A percentile compares a stretch with the other conserved stretches of the same genome.
Evolutionary conservation across 805 yeast genomes (phyloP).

Genomic region (Tetrapisispora iriomotensis): DNA sequence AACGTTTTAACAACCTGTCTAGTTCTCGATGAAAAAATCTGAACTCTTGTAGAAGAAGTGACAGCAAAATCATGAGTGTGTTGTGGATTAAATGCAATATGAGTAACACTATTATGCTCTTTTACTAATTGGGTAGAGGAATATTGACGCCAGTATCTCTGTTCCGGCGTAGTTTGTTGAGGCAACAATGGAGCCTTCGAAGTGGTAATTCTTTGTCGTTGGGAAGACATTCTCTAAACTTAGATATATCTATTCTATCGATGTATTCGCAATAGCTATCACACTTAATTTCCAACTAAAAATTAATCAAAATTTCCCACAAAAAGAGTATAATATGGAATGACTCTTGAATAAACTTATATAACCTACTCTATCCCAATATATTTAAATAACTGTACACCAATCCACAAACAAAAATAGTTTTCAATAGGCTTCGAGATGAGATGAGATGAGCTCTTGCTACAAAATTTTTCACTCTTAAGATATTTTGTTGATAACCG

Average conservation of each 20-base stretch:
- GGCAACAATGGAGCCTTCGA: constrained; percentile 70
- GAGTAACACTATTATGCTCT: constrained; percentile 86
- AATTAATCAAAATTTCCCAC: background rate
- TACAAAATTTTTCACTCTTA: constrained; percentile 4
- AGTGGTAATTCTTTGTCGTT: constrained; percentile 52
- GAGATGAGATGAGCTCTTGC: constrained; percentile 3
- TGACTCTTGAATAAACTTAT: background rate
- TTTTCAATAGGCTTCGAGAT: background rate
- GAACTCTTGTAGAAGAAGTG: constrained; percentile 83
- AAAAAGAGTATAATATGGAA: background rate
- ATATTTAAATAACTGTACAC: too few relatives aligned
- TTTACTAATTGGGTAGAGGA: constrained; percentile 79
- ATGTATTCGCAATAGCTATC: background rate
- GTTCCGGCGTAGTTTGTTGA: constrained; percentile 76
- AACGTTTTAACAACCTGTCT: constrained; percentile 84
- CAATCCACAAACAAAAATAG: too few relatives aligned
- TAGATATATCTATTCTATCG: background rate
- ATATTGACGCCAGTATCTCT: constrained; percentile 87
- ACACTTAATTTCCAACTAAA: background rate
- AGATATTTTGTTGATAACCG: too few relatives aligned
- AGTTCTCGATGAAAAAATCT: constrained; percentile 87
- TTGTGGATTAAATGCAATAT: constrained; percentile 77
- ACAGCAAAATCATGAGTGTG: constrained; percentile 89
- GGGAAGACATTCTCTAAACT: constrained; percentile 59
- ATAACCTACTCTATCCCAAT: too few relatives aligned